Evolutionary conservation across 306 rosid genomes (phyloP), one percentile per base, ranked within the genome.

Genomic region (Glycyrrhiza uralensis): DNA sequence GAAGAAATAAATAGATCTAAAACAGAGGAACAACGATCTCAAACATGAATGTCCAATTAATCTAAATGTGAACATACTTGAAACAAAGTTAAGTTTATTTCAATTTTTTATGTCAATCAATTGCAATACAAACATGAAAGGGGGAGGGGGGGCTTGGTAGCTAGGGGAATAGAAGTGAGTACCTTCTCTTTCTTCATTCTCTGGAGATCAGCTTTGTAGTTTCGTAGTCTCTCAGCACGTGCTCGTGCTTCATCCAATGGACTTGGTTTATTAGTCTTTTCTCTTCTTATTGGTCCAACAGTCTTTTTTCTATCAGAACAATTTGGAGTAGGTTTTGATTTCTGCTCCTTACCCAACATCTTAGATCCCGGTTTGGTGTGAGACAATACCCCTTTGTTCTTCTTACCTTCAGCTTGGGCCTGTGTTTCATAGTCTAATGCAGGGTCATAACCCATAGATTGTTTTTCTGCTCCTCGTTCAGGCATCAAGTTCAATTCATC

Each of bases 171-270:
- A 44, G 49, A 42, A n/a, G n/a, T n/a, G 24, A 41, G 52, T 76
- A 90, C 98, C 98, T 85, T 93, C 80, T 93, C 89, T 86, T 89
- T 91, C 89, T 89, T 93, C 82, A 87, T 74, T 82, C 87, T 93
- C 82, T 87, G 98, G 66, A 93, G 98, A 81, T 90, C 97, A 24
- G 94, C 94, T 87, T 93, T 93, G 79, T 73, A 90, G 78, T 74
- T 87, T 76, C 96, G 84, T 36, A 93, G 77, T 85, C 85, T 90
- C 81, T 90, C 96, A 51, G 97, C 98, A 7, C 98, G 97, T 61
- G 88, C 92, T 26, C 92, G 84, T 3, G 97, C 98, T 84, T 93
- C 98, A 42, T 93, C 97, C 86, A 93, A 79, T 44, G 94, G 98
- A 93, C 98, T 93, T 69, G 64, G 71, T 79, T 90, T 93, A 58